A percentile compares a stretch with the other conserved stretches of the same genome.
phyloP scores from a whole-genome alignment of 1,139 yeast species.

The Scheffersomyces cryptocercus region DNA sequence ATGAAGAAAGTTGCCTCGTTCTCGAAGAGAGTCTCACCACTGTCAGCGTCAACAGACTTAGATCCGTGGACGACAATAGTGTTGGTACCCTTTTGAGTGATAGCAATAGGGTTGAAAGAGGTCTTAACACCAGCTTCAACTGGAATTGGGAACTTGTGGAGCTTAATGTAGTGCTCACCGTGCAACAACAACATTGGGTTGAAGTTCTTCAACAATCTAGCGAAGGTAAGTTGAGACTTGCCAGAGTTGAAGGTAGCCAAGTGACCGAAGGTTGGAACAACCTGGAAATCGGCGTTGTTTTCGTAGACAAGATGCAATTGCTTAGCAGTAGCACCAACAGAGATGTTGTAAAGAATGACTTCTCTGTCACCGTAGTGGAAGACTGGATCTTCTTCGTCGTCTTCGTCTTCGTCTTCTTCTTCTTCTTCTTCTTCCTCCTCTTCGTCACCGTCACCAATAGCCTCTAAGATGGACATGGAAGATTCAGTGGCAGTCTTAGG shows the following conservation, averaged over 20 bases:
- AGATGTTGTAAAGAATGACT: conserved; percentile 82
- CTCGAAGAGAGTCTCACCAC: conserved; percentile 71
- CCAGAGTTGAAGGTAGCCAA: conserved; percentile 65
- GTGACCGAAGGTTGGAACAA: conserved; percentile 91
- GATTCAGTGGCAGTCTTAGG: conserved; percentile 76
- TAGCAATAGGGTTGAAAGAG: conserved; percentile 65
- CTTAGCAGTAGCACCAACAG: conserved; percentile 79
- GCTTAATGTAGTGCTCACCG: conserved; percentile 91
- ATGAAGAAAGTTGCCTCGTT: conserved; percentile 87
- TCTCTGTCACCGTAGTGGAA: conserved; percentile 64
- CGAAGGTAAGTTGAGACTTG: conserved; percentile 53
- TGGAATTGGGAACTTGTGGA: conserved; percentile 80
- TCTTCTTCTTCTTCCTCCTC: conserved; percentile 51
- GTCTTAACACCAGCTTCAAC: conserved; percentile 66
- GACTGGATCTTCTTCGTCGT: conserved; percentile 49
- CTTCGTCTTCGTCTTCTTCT: conserved; percentile 55
- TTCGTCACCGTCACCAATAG: conserved; percentile 57
- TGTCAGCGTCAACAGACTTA: conserved; percentile 65
- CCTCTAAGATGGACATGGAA: conserved; percentile 70
- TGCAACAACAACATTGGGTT: conserved; percentile 88
- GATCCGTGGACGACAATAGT: conserved; percentile 79
- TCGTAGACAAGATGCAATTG: conserved; percentile 85
- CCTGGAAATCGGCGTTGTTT: conserved; percentile 75
- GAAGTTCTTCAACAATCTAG: conserved; percentile 70
- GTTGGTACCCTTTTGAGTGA: conserved; percentile 86